These are phyloP conservation scores for Colletotrichum sp. DNA, from an alignment of 2,329 filamentous ascomycete species.

Conservation along the genomic window DNA sequence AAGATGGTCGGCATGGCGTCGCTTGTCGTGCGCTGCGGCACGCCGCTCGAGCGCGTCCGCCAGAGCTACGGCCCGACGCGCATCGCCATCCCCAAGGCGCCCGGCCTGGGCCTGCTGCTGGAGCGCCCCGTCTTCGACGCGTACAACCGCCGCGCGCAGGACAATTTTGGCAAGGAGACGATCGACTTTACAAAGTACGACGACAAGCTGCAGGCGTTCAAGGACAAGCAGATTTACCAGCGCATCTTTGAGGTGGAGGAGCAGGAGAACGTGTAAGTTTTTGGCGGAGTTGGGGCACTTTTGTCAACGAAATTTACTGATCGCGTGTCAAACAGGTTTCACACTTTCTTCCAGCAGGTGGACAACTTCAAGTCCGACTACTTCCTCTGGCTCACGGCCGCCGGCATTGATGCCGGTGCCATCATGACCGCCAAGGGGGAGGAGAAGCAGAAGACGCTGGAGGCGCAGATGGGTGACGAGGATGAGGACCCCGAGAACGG, in stretches of 20 bases:
- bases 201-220: conserved; percentile 84
- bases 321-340: conserved; percentile 58
- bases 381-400: conserved; percentile 77
- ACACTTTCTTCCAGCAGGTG: conserved; percentile 79
- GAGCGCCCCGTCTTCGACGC: conserved; percentile 90
- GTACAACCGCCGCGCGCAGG: conserved; percentile 79
- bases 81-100: conserved; percentile 92
- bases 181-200: conserved; percentile 84
- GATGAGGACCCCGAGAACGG: conserved; percentile 51
- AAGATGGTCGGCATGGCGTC: conserved; percentile 98
- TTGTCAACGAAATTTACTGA: conserved; percentile 15
- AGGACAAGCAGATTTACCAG: conserved; percentile 89
- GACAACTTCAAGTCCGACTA: conserved; percentile 75
- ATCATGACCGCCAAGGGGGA: conserved; percentile 47
- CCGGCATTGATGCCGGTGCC: conserved; percentile 67
- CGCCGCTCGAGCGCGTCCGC: conserved; percentile 71
- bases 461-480: conserved; percentile 44
- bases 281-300: no score
- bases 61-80: conserved; percentile 76
- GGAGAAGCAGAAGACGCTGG: conserved; percentile 41
- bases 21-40: conserved; percentile 83
- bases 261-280: conserved; percentile 80
- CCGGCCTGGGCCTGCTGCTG: conserved; percentile 83
- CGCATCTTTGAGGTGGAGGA: conserved; percentile 91
- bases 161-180: conserved; percentile 66